phyloP scores from a whole-genome alignment of 257 asterid species.

The Penstemon eatonii region DNA sequence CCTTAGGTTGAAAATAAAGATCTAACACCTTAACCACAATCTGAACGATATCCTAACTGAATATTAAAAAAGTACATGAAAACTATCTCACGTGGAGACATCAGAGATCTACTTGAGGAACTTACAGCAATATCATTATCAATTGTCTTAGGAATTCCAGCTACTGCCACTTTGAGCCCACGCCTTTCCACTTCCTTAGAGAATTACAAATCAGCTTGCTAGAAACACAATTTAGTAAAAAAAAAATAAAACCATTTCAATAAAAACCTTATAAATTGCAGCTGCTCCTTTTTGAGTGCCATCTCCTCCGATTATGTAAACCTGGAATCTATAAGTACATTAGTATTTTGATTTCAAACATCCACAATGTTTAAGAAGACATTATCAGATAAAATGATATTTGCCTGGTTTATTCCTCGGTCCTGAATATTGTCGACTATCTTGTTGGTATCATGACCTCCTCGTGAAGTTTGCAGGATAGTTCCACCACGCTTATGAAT shows the following conservation, averaged over 20 bases:
- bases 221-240: neutral
- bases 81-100: neutral
- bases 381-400: conserved; percentile 11
- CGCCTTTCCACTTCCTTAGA: conserved; percentile 86
- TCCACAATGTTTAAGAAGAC: conserved; percentile 11
- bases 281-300: conserved; percentile 97
- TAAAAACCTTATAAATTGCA: conserved; percentile 75
- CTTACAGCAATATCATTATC: conserved; percentile 96
- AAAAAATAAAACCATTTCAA: conserved; percentile 21
- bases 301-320: conserved; percentile 97
- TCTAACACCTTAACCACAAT: neutral
- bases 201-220: conserved; percentile 26
- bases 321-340: conserved; percentile 48
- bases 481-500: conserved; percentile 98
- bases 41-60: conserved; percentile 2
- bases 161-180: conserved; percentile 84
- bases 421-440: conserved; percentile 95
- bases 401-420: conserved; percentile 91
- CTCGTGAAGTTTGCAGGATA: conserved; percentile 88
- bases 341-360: conserved; percentile 1
- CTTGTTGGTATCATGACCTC: conserved; percentile 93
- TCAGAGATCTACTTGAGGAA: conserved; percentile 24
- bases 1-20: neutral
- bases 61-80: neutral
- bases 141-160: conserved; percentile 95